Base-by-base conservation (phyloP, 2,329 filamentous ascomycete species). In the Diaporthe amygdali region DNA sequence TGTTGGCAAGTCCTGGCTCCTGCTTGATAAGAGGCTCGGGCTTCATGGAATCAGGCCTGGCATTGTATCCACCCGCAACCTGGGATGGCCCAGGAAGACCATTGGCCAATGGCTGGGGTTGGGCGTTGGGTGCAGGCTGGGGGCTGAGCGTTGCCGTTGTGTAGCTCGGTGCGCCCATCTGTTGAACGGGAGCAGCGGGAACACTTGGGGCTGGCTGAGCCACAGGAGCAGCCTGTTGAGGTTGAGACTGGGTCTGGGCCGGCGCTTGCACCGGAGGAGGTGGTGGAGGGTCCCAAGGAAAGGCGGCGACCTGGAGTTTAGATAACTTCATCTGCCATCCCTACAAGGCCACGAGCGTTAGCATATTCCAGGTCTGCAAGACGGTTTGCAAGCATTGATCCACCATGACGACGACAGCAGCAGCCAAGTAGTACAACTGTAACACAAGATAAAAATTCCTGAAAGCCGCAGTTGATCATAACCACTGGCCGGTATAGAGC, bases 241-340 rank as follows among this genome's bases (percentile, higher is more conserved):
- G 69, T 12, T 64, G 41, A 3, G 59, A 3, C 44, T 25, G 54
- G 34, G 37, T 37, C 54, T 49, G 59, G 76, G 78, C 70, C 79
- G 82, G 64, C 75, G 81, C 81, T 70, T 84, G 79, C 71, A 81
- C 77, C 76, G 86, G 78, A 77, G 85, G 77, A 76, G 84, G 88
- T 66, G 93, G 91, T 63, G 93, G 92, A 52, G 96, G 96, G 79
- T 99, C 96, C 96, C 96, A 99, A 14, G 96, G 96, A 80, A 98
- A 98, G 70, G 90, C 86, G 72, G 96, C 96, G 73, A 98, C 92
- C 75, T 93, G 91, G 75, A 97, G 91, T 76, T 91, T 90, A 1
- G 95, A 93, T 44, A 99, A 88, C 83, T 97, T 98, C 77, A 92
- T 88, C 86, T 98, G 95, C 96, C 96, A 99, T 84, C 92, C 94